Percentiles rank a stretch among this genome's conserved stretches.
Evolutionary conservation across 2,329 filamentous ascomycete species (phyloP).

Genomic region (Cladorrhinum sp.): DNA sequence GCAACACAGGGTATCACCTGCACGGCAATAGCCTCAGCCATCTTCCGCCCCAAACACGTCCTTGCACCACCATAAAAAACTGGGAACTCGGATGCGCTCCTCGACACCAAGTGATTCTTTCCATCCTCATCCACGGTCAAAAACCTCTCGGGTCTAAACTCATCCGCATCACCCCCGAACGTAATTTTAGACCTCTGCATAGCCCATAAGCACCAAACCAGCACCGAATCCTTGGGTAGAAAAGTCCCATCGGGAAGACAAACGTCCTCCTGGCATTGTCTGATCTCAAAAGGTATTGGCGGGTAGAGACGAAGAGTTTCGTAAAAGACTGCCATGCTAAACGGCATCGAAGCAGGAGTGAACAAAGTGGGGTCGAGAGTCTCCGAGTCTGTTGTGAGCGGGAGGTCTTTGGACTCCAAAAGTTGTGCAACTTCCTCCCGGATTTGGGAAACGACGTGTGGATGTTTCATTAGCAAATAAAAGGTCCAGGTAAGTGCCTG

Average conservation of each 20-base stretch:
- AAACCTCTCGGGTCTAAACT: conserved; percentile 58
- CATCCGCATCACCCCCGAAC: conserved; percentile 56
- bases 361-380: conserved; percentile 35
- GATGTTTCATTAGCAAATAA: conserved; percentile 56
- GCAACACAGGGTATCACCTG: conserved; percentile 53
- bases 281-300: conserved; percentile 64
- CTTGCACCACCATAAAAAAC: conserved; percentile 65
- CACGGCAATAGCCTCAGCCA: conserved; percentile 59
- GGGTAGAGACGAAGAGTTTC: conserved; percentile 61
- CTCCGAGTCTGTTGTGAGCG: neutral
- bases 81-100: conserved; percentile 54
- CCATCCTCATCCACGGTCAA: conserved; percentile 37
- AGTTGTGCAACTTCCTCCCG: conserved; percentile 40
- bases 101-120: conserved; percentile 41
- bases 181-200: conserved; percentile 56
- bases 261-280: conserved; percentile 51
- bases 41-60: conserved; percentile 59
- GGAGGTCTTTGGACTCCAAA: conserved; percentile 5
- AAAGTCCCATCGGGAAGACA: conserved; percentile 60
- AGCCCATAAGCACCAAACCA: conserved; percentile 64
- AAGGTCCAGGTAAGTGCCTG: conserved; percentile 64
- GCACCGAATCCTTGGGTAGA: conserved; percentile 50
- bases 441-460: conserved; percentile 38
- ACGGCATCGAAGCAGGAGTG: conserved; percentile 47
- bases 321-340: conserved; percentile 59